phyloP scores from a whole-genome alignment of 805 yeast genomes.

The Myxozyma neotropica region DNA sequence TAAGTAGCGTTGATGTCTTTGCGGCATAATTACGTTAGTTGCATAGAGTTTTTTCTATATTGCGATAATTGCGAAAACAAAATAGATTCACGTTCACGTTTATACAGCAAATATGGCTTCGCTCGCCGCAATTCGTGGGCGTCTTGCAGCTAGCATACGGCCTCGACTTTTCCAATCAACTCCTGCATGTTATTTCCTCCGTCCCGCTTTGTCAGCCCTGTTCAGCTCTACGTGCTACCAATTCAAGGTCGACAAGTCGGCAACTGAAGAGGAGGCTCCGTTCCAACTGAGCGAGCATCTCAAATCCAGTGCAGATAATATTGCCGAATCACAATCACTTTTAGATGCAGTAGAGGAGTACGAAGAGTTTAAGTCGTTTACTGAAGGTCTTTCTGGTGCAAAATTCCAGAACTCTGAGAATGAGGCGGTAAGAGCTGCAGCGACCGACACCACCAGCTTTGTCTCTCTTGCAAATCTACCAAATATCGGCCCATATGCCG shows the following conservation, averaged over 20 bases:
- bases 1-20: too few relatives aligned
- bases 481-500: slow-evolving; percentile 15
- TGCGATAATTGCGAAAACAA: too few relatives aligned
- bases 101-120: too few relatives aligned
- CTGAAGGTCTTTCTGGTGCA: not conserved
- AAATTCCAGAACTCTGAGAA: not conserved
- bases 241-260: not conserved
- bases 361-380: not conserved
- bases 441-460: not conserved
- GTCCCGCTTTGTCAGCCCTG: not conserved
- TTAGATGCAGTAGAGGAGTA: not conserved
- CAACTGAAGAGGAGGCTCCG: not conserved
- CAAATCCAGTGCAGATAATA: not conserved
- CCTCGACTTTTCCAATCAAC: too few relatives aligned
- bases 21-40: too few relatives aligned
- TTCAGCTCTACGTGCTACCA: not conserved
- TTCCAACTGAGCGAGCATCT: not conserved
- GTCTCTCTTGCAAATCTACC: slow-evolving; percentile 23
- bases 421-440: not conserved
- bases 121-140: too few relatives aligned
- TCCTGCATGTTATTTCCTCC: too few relatives aligned
- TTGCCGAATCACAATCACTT: not conserved
- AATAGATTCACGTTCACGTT: too few relatives aligned
- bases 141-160: too few relatives aligned
- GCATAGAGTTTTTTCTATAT: too few relatives aligned